A percentile compares a stretch with the other conserved stretches of the same genome.
These are phyloP conservation scores for Puccinia hordei DNA, from an alignment of 1,284 basidiomycete species.

Conservation along the genomic window DNA sequence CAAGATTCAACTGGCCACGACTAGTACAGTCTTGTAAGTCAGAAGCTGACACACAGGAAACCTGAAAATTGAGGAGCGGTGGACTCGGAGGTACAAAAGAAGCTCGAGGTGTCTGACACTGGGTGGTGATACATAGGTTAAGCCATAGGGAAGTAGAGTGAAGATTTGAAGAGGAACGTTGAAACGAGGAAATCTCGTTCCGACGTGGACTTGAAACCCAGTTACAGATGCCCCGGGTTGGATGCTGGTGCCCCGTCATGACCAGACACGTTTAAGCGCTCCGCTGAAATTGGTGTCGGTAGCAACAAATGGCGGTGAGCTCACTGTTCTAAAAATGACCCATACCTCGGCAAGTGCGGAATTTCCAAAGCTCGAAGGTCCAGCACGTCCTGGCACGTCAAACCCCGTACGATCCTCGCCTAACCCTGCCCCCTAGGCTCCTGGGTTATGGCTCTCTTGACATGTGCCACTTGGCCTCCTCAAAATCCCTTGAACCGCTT, in stretches of 20 bases:
- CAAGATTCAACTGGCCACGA: not conserved
- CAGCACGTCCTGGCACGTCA: not conserved
- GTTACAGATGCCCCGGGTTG: not conserved
- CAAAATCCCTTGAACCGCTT: not conserved
- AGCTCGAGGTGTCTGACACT: not conserved
- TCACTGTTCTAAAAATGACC: not conserved
- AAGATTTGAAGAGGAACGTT: not conserved
- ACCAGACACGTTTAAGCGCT: too few species aligned
- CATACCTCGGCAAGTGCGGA: not conserved
- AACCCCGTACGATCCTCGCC: not conserved
- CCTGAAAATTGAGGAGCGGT: not conserved
- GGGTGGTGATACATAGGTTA: not conserved
- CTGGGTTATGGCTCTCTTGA: not conserved
- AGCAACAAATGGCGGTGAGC: too few species aligned
- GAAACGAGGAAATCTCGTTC: not conserved
- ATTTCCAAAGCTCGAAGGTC: not conserved
- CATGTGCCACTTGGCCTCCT: constrained; percentile 4
- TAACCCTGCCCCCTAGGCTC: not conserved
- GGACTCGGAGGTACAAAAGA: not conserved
- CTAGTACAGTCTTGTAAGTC: not conserved
- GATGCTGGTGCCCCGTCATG: not conserved
- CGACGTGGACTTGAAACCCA: not conserved
- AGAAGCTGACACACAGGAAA: not conserved
- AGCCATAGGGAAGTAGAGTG: too few species aligned
- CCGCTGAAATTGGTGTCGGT: not conserved